Percentiles rank a stretch among this genome's conserved stretches.
phyloP scores from a whole-genome alignment of 164 flowering plant genomes.

The Piper longum region DNA sequence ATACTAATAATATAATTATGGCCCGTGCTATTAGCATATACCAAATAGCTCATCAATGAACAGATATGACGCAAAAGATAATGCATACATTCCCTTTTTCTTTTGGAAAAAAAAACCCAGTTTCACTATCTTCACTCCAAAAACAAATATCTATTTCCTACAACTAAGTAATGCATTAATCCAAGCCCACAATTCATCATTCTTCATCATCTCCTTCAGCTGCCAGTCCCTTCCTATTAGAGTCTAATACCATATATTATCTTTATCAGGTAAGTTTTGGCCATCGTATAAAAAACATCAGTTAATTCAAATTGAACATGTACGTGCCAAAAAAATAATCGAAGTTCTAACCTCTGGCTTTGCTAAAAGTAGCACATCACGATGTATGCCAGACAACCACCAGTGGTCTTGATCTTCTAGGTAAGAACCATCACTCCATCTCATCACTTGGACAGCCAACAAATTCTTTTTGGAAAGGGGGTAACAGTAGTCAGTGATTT shows the following conservation, averaged over 20 bases:
- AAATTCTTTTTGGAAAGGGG: conserved; percentile 53
- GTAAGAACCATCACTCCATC: conserved; percentile 99
- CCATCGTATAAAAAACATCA: not conserved
- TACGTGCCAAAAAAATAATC: not conserved
- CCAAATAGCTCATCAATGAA: not conserved
- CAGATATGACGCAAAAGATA: not conserved
- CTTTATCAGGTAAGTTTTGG: too few species aligned
- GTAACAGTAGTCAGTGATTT: conserved; percentile 71
- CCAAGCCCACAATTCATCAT: too few species aligned
- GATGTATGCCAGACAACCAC: conserved; percentile 97
- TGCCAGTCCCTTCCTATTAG: too few species aligned
- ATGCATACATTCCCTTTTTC: too few species aligned
- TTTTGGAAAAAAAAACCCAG: too few species aligned
- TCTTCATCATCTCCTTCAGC: too few species aligned
- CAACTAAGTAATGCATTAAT: too few species aligned
- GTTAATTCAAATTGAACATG: not conserved
- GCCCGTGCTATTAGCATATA: not conserved
- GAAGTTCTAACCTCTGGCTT: conserved; percentile 68
- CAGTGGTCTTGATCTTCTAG: conserved; percentile 99
- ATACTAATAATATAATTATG: not conserved
- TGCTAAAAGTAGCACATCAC: conserved; percentile 85
- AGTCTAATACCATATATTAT: too few species aligned
- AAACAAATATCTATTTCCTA: not conserved
- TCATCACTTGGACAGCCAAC: conserved; percentile 86
- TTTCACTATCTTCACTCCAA: not conserved